phyloP scores from a whole-genome alignment of 1,139 yeast genomes.

The Hanseniaspora sp. region DNA sequence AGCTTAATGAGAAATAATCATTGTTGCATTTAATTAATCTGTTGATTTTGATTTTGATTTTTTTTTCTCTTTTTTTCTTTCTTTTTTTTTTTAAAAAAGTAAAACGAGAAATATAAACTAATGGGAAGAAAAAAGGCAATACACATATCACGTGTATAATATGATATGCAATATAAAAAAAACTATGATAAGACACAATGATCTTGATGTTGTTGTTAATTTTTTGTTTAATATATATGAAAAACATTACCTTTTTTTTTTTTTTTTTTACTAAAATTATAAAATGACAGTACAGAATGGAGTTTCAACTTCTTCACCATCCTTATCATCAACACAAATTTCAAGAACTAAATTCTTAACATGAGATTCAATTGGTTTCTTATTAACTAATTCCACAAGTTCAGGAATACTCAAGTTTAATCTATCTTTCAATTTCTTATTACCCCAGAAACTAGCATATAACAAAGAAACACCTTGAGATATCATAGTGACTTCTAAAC shows the following conservation, averaged over 20 bases:
- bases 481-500: conserved; percentile 78
- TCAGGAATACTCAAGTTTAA: conserved; percentile 55
- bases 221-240: too few species aligned
- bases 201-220: too few species aligned
- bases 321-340: conserved; percentile 80
- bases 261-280: conserved; percentile 19
- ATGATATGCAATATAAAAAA: too few species aligned
- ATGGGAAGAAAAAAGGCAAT: too few species aligned
- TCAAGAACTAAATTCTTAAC: conserved; percentile 72
- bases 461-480: conserved; percentile 82
- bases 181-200: too few species aligned
- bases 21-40: too few species aligned
- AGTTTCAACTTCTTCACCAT: conserved; percentile 92
- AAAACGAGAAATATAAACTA: too few species aligned
- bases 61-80: too few species aligned
- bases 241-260: not conserved
- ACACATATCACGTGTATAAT: too few species aligned
- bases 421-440: conserved; percentile 77
- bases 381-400: conserved; percentile 69
- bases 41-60: too few species aligned
- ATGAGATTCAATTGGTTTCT: conserved; percentile 69
- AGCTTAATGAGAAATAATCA: too few species aligned
- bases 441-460: conserved; percentile 89
- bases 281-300: conserved; percentile 65
- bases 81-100: too few species aligned